Percentiles rank a stretch among this genome's conserved stretches.
phyloP scores from a whole-genome alignment of 345 rosid genomes.

The Citrus inodora region DNA sequence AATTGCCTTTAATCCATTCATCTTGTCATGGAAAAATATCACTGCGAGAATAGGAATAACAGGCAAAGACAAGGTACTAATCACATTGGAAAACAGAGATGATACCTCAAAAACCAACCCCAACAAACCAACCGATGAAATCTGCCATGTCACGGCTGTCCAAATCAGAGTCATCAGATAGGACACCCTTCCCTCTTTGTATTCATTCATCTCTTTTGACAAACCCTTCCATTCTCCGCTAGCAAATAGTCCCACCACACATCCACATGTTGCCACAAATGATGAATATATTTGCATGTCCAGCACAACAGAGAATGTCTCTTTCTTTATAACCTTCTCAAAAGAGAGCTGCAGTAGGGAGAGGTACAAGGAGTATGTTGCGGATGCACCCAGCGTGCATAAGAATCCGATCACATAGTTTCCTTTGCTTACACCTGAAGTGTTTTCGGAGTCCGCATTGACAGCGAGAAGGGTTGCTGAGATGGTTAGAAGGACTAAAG shows the following conservation, averaged over 20 bases:
- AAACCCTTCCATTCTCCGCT: slow-evolving; percentile 46
- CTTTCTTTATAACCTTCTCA: slow-evolving; percentile 35
- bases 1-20: slow-evolving; percentile 53
- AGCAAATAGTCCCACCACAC: slow-evolving; percentile 39
- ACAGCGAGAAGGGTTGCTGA: slow-evolving; percentile 52
- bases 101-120: slow-evolving; percentile 50
- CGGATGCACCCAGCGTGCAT: slow-evolving; percentile 47
- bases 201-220: slow-evolving; percentile 35
- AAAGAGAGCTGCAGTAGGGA: slow-evolving; percentile 46
- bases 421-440: slow-evolving; percentile 15
- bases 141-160: slow-evolving; percentile 51
- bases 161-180: slow-evolving; percentile 47
- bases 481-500: slow-evolving; percentile 44
- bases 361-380: slow-evolving; percentile 39
- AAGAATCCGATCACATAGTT: slow-evolving; percentile 43
- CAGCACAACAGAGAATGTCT: slow-evolving; percentile 39
- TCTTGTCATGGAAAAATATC: slow-evolving; percentile 48
- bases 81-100: slow-evolving; percentile 52
- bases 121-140: slow-evolving; percentile 38
- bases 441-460: slow-evolving; percentile 35
- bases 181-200: slow-evolving; percentile 28
- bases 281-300: slow-evolving; percentile 48
- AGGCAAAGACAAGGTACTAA: slow-evolving; percentile 45
- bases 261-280: slow-evolving; percentile 37
- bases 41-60: slow-evolving; percentile 47